Conservation (phyloP, 1,139 yeast genomes). For the Kodamaea suecica region DNA sequence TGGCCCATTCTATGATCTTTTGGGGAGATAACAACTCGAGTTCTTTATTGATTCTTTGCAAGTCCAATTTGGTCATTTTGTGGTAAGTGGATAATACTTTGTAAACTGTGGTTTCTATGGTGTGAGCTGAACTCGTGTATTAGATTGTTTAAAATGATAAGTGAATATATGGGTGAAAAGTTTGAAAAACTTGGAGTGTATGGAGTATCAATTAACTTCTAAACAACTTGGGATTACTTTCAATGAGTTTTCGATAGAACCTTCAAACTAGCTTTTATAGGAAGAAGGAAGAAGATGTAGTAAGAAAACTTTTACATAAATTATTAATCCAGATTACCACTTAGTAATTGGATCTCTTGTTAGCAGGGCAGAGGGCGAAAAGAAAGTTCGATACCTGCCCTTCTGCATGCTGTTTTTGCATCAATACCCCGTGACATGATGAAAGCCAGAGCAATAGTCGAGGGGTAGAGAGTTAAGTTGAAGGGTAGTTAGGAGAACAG, state of each 20-base stretch:
- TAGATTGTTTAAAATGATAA: no score
- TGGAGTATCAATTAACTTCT: no score
- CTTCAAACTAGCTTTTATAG: no score
- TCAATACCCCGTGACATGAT: background rate
- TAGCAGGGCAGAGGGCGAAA: no score
- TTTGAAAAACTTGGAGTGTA: no score
- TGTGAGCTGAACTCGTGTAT: no score
- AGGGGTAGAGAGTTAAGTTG: background rate
- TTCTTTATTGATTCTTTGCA: constrained; percentile 56
- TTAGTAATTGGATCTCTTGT: background rate
- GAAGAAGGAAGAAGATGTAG: no score
- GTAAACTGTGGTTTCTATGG: no score
- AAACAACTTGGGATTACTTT: no score
- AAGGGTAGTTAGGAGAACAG: background rate
- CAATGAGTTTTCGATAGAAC: no score
- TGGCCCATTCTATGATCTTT: constrained; percentile 79
- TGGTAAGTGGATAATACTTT: background rate
- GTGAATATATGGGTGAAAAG: no score
- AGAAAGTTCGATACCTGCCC: background rate
- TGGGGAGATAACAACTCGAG: constrained; percentile 59
- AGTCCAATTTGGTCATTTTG: constrained; percentile 35
- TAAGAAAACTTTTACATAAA: background rate
- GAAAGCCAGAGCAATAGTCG: background rate
- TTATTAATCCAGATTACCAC: background rate
- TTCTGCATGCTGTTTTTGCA: background rate